Evolutionary conservation across 2,329 filamentous ascomycete genomes (phyloP).

Genomic region (Sclerotinia glacialis): DNA sequence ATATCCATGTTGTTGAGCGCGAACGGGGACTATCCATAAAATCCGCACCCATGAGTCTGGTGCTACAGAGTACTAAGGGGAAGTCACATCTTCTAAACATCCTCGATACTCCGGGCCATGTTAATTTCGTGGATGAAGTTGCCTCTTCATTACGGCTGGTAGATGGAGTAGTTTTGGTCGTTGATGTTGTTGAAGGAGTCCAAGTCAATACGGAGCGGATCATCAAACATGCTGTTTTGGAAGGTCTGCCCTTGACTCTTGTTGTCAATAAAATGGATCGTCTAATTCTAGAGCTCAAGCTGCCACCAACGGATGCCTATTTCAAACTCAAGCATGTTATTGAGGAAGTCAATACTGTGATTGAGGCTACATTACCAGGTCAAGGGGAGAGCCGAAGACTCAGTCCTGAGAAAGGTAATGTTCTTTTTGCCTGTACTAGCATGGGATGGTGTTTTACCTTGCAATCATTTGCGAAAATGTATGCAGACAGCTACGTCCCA

Average conservation of each 20-base stretch:
- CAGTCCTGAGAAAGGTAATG: conserved; percentile 95
- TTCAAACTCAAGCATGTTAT: conserved; percentile 99
- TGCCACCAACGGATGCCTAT: conserved; percentile 93
- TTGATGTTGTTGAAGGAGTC: conserved; percentile 98
- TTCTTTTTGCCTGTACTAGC: conserved; percentile 89
- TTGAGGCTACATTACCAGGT: conserved; percentile 81
- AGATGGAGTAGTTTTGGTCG: conserved; percentile 88
- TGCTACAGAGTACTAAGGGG: conserved; percentile 81
- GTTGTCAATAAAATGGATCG: conserved; percentile 98
- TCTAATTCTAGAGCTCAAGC: conserved; percentile 86
- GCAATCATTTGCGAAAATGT: conserved; percentile 93
- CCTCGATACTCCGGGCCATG: conserved; percentile 92
- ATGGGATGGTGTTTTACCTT: conserved; percentile 98
- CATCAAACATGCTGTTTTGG: conserved; percentile 90
- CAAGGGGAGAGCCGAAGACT: conserved; percentile 75
- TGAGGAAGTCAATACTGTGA: conserved; percentile 94
- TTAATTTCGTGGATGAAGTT: conserved; percentile 98
- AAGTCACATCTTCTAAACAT: conserved; percentile 97
- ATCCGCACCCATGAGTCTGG: conserved; percentile 87
- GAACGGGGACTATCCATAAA: conserved; percentile 91
- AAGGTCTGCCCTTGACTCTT: conserved; percentile 83
- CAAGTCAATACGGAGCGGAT: conserved; percentile 96
- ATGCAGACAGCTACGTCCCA: conserved; percentile 73
- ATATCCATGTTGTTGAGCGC: conserved; percentile 83
- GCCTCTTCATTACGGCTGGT: conserved; percentile 82